A percentile compares a stretch with the other conserved stretches of the same genome.
phyloP scores from a whole-genome alignment of 2,329 filamentous ascomycete genomes.

The Chalara sp. region DNA sequence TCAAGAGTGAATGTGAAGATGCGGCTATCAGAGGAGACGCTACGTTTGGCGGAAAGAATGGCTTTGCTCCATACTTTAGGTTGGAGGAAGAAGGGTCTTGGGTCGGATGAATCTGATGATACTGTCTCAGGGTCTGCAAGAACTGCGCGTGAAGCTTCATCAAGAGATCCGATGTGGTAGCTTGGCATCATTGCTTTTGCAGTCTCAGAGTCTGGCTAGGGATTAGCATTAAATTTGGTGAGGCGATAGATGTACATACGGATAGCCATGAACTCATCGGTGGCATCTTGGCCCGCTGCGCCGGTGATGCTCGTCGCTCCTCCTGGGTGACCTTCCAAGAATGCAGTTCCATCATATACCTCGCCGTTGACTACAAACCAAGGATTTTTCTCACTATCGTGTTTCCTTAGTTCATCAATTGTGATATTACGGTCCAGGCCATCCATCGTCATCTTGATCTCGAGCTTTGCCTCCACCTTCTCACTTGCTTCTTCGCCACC shows the following conservation, averaged over 20 bases:
- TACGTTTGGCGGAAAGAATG: conserved; percentile 59
- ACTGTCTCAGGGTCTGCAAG: conserved; percentile 39
- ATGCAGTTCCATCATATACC: conserved; percentile 79
- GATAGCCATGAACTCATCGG: conserved; percentile 87
- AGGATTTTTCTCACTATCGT: conserved; percentile 57
- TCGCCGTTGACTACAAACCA: conserved; percentile 89
- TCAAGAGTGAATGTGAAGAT: conserved; percentile 78
- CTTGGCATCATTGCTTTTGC: conserved; percentile 83
- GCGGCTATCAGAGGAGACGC: conserved; percentile 69
- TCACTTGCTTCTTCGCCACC: conserved; percentile 41
- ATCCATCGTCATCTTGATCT: conserved; percentile 73
- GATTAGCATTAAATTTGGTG: conserved; percentile 19
- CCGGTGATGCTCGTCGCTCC: conserved; percentile 79
- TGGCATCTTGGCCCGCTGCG: conserved; percentile 73
- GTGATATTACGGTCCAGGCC: conserved; percentile 56
- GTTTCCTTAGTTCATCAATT: conserved; percentile 64
- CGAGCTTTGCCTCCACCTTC: conserved; percentile 46
- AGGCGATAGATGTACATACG: conserved; percentile 47
- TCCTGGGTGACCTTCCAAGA: conserved; percentile 77
- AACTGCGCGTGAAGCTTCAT: conserved; percentile 47
- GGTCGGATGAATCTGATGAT: conserved; percentile 31
- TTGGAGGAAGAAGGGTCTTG: conserved; percentile 62
- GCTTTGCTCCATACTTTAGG: conserved; percentile 68
- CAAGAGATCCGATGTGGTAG: conserved; percentile 78
- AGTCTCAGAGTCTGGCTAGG: conserved; percentile 71